These are phyloP conservation scores for Persicaria maculosa DNA, from an alignment of 148 eudicot species.

Conservation along the genomic window DNA sequence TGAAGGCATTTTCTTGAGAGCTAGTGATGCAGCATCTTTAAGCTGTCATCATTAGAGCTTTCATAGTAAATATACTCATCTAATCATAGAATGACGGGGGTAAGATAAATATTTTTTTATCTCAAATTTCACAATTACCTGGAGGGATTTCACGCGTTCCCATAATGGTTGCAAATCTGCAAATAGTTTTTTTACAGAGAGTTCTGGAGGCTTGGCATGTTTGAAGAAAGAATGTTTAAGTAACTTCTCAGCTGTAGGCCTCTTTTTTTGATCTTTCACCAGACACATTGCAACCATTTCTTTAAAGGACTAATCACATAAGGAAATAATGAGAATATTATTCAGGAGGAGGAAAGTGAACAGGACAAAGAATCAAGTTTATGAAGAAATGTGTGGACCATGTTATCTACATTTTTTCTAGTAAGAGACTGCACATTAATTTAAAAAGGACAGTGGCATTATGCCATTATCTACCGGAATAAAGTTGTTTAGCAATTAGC, in stretches of 20 bases:
- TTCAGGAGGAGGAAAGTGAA: not conserved
- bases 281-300: conserved; percentile 39
- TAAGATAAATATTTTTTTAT: not conserved
- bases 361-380: no score
- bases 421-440: not conserved
- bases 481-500: no score
- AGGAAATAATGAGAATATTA: conserved; percentile 21
- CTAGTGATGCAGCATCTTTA: conserved; percentile 93
- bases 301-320: conserved; percentile 66
- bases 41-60: conserved; percentile 28
- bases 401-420: not conserved
- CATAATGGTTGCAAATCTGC: conserved; percentile 81
- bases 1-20: conserved; percentile 88
- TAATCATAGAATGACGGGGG: not conserved
- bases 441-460: no score
- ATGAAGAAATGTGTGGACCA: no score
- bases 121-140: conserved; percentile 33
- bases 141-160: conserved; percentile 86
- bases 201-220: conserved; percentile 86
- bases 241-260: conserved; percentile 88
- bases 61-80: not conserved
- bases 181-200: conserved; percentile 74
- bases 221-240: conserved; percentile 90
- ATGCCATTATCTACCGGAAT: no score
- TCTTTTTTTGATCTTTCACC: conserved; percentile 79